These are phyloP conservation scores for Thelephora ganbajun DNA, from an alignment of 768 basidiomycete genomes.

Conservation along the genomic window DNA sequence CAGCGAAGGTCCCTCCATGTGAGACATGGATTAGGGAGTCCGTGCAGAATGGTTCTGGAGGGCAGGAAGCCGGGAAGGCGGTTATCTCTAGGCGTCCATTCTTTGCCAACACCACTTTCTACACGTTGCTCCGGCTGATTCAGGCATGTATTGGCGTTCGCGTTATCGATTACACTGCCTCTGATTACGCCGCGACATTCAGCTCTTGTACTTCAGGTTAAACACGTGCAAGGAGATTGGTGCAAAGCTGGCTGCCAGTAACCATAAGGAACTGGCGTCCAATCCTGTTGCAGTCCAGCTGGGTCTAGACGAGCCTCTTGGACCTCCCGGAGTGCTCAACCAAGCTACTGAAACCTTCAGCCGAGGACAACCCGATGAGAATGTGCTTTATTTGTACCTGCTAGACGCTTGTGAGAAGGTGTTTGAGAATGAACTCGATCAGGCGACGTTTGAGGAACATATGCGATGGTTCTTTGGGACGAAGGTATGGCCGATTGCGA, in stretches of 20 bases:
- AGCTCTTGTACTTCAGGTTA: slow-evolving; percentile 86
- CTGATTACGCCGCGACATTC: slow-evolving; percentile 1
- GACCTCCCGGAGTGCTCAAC: slow-evolving; percentile 49
- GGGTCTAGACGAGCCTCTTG: slow-evolving; percentile 76
- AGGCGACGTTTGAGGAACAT: slow-evolving; percentile 86
- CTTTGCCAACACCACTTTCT: slow-evolving; percentile 88
- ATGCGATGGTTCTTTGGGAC: slow-evolving; percentile 91
- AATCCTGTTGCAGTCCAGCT: slow-evolving; percentile 78
- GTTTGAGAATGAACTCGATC: slow-evolving; percentile 89
- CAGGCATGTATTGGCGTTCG: slow-evolving; percentile 44
- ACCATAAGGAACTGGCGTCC: slow-evolving; percentile 49
- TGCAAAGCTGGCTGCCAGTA: slow-evolving; percentile 49
- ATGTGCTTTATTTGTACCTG: slow-evolving; percentile 78
- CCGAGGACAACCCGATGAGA: slow-evolving; percentile 24
- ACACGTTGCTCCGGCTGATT: slow-evolving; percentile 74
- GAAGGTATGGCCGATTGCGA: slow-evolving; percentile 33
- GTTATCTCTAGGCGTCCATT: slow-evolving; percentile 37
- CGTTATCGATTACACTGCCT: slow-evolving; percentile 2
- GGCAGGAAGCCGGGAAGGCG: slow-evolving; percentile 12
- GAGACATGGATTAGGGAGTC: slow-evolving; percentile 34
- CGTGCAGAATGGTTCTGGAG: slow-evolving; percentile 6
- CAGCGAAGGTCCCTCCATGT: slow-evolving; percentile 4
- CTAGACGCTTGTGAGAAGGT: slow-evolving; percentile 85
- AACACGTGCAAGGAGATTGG: slow-evolving; percentile 76
- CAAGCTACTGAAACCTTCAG: slow-evolving; percentile 51